phyloP scores from a whole-genome alignment of 192 early-diverging fungal genomes.

The Entomortierella chlamydospora region DNA sequence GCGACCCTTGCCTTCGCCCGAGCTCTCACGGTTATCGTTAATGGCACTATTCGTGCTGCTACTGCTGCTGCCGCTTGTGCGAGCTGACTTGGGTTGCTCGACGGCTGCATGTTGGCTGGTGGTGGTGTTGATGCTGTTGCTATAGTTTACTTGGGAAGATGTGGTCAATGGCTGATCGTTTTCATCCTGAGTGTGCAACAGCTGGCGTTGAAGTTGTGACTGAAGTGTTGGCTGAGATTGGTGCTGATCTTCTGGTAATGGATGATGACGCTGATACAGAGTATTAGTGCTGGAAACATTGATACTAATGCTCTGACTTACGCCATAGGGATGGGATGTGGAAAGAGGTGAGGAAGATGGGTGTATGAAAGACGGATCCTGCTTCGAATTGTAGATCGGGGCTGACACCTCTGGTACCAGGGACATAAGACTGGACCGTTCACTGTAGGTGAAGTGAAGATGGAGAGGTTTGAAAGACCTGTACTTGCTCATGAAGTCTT shows the following conservation, averaged over 20 bases:
- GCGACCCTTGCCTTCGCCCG: background rate
- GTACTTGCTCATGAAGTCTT: conserved; percentile 52
- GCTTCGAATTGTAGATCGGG: conserved; percentile 44
- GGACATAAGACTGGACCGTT: conserved; percentile 41
- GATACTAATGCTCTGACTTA: conserved; percentile 54
- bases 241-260: conserved; percentile 14
- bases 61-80: conserved; percentile 17
- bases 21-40: conserved; percentile 8
- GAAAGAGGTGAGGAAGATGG: conserved; percentile 33
- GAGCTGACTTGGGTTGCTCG: background rate
- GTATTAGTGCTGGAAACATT: conserved; percentile 34
- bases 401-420: conserved; percentile 27
- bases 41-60: conserved; percentile 9
- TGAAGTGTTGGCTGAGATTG: background rate
- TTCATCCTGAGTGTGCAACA: conserved; percentile 22
- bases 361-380: conserved; percentile 19
- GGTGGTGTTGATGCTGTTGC: background rate
- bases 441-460: conserved; percentile 48
- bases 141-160: no score
- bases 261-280: conserved; percentile 41
- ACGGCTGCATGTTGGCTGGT: conserved; percentile 6
- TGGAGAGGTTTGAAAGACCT: conserved; percentile 43
- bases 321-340: conserved; percentile 22
- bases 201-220: background rate
- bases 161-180: conserved; percentile 20